A percentile compares a stretch with the other conserved stretches of the same genome.
These are phyloP conservation scores for Blastomyces silverae DNA, from an alignment of 2,329 filamentous ascomycete genomes.

Conservation along the genomic window DNA sequence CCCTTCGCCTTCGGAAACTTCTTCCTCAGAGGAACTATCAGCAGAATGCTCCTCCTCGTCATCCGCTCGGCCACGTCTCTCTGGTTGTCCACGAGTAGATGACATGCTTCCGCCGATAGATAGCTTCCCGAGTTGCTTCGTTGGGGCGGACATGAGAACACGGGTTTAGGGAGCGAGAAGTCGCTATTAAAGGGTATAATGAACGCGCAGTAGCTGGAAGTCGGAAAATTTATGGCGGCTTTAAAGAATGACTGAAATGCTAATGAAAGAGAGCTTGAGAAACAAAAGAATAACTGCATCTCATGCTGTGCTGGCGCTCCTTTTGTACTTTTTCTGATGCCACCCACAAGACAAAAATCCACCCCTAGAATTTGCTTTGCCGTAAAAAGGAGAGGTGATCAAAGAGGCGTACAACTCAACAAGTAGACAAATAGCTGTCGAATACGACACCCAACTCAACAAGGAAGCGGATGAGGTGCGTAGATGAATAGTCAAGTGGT, in stretches of 20 bases:
- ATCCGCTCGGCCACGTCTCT: constrained; percentile 22
- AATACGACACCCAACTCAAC: not conserved
- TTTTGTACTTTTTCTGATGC: constrained; percentile 12
- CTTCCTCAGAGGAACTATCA: constrained; percentile 25
- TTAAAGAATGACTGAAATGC: not conserved
- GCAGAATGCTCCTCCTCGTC: constrained; percentile 16
- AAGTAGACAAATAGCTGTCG: not conserved
- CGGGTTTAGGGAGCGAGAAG: constrained; percentile 17
- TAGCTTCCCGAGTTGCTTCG: constrained; percentile 35
- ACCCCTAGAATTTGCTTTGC: constrained; percentile 6
- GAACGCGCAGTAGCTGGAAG: not conserved
- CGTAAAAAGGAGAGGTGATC: constrained; percentile 7
- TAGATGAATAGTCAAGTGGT: not conserved
- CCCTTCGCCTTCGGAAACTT: constrained; percentile 19
- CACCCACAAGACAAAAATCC: not conserved
- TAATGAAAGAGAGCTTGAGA: not conserved
- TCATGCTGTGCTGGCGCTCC: not conserved
- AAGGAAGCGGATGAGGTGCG: constrained; percentile 7
- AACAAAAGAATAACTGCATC: not conserved
- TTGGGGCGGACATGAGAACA: constrained; percentile 37
- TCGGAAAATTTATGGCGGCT: not conserved
- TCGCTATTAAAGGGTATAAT: not conserved
- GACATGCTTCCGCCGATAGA: constrained; percentile 36
- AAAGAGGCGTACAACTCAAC: constrained; percentile 4
- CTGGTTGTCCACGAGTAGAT: constrained; percentile 27